These are phyloP conservation scores for Ustilago sp. DNA, from an alignment of 1,284 basidiomycete species.

Conservation along the genomic window DNA sequence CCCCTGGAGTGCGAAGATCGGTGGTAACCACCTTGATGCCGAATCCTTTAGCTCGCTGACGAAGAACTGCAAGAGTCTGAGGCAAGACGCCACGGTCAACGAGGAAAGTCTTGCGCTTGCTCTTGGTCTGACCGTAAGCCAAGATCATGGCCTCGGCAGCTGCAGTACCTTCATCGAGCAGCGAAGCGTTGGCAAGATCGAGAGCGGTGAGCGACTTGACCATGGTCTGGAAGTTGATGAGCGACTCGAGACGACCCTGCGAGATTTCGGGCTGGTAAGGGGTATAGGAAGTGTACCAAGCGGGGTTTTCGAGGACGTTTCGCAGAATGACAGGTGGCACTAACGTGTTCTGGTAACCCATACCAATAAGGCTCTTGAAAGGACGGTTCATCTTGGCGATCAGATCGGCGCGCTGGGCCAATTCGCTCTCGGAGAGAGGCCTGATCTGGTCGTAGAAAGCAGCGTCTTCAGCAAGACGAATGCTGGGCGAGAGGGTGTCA, in stretches of 20 bases:
- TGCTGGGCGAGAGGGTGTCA: conserved; percentile 62
- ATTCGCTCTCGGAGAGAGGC: conserved; percentile 85
- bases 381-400: conserved; percentile 83
- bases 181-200: conserved; percentile 76
- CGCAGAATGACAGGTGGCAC: conserved; percentile 67
- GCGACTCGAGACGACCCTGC: conserved; percentile 91
- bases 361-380: conserved; percentile 93
- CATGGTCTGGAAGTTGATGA: conserved; percentile 98
- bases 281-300: conserved; percentile 98
- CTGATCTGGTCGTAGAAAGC: conserved; percentile 75
- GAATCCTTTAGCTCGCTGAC: conserved; percentile 67
- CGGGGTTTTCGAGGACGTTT: conserved; percentile 85
- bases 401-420: conserved; percentile 80
- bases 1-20: conserved; percentile 58
- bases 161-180: conserved; percentile 68
- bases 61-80: conserved; percentile 67
- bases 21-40: conserved; percentile 63
- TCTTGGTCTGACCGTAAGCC: conserved; percentile 56
- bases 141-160: conserved; percentile 69
- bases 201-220: conserved; percentile 92
- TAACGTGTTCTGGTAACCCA: conserved; percentile 84
- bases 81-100: conserved; percentile 66
- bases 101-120: conserved; percentile 66
- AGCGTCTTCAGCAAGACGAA: conserved; percentile 73
- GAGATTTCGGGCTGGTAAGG: conserved; percentile 90